Evolutionary conservation across 768 basidiomycete species (phyloP).

Genomic region (Mycena crocata): DNA sequence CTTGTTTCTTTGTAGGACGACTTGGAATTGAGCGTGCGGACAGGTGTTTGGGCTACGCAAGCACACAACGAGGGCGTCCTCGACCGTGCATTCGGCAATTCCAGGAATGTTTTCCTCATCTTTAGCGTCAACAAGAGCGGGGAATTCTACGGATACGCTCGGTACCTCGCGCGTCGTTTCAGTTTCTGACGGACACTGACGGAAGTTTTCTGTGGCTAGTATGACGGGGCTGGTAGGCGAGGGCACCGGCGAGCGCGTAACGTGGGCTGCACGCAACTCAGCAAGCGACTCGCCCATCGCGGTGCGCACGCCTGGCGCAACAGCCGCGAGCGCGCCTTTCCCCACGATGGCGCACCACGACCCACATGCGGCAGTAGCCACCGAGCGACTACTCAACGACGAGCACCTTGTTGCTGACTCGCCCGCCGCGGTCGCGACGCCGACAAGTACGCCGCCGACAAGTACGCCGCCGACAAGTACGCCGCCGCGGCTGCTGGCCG

Average conservation of each 20-base stretch:
- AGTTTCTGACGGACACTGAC: not conserved
- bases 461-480: too few relatives aligned
- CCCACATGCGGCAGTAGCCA: not conserved
- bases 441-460: too few relatives aligned
- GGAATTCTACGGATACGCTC: constrained; percentile 94
- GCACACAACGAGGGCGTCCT: constrained; percentile 90
- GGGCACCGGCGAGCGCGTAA: too few relatives aligned
- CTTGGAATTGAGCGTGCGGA: constrained; percentile 81
- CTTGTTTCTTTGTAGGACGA: constrained; percentile 63
- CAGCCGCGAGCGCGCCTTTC: too few relatives aligned
- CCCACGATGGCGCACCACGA: not conserved
- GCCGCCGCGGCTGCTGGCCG: constrained; percentile 12
- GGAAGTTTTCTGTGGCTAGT: constrained; percentile 49
- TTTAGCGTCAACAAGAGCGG: constrained; percentile 95
- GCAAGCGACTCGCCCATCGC: constrained; percentile 36
- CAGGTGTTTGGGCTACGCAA: constrained; percentile 92
- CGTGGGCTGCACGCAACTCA: too few relatives aligned
- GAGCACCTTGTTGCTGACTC: constrained; percentile 8
- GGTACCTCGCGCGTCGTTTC: constrained; percentile 54
- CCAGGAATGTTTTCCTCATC: constrained; percentile 86
- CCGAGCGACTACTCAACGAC: not conserved
- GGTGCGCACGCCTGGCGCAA: too few relatives aligned
- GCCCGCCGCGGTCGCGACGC: not conserved
- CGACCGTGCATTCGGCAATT: constrained; percentile 92
- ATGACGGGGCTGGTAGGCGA: constrained; percentile 84